A percentile compares a stretch with the other conserved stretches of the same genome.
These are phyloP conservation scores for Aspergillus persii DNA, from an alignment of 2,329 filamentous ascomycete species.

Conservation along the genomic window DNA sequence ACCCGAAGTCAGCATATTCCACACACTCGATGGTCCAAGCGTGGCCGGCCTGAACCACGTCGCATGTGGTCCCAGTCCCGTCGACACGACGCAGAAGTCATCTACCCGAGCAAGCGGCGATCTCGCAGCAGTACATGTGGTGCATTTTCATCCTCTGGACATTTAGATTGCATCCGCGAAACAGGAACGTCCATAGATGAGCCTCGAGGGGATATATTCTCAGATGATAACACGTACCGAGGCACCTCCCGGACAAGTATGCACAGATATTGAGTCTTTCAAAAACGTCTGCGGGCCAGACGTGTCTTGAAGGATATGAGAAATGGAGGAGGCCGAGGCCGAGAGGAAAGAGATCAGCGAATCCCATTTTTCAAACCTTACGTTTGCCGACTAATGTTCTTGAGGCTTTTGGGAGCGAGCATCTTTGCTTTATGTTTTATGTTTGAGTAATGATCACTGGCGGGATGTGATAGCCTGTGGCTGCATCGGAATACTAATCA, in stretches of 20 bases:
- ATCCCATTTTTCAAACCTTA: background rate
- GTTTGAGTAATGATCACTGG: background rate
- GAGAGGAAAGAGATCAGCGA: background rate
- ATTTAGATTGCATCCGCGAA: constrained; percentile 33
- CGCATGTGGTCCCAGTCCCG: constrained; percentile 23
- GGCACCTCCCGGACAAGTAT: constrained; percentile 32
- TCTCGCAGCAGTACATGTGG: constrained; percentile 35
- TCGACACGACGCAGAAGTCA: constrained; percentile 32
- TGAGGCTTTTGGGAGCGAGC: background rate
- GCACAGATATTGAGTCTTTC: constrained; percentile 1
- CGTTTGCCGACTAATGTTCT: background rate
- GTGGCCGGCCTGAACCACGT: constrained; percentile 21
- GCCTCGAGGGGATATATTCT: constrained; percentile 13
- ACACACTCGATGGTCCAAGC: constrained; percentile 22
- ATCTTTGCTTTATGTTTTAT: background rate
- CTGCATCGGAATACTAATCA: background rate
- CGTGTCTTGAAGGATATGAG: background rate
- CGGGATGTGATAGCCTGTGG: background rate
- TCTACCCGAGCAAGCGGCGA: constrained; percentile 36
- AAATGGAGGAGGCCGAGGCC: background rate
- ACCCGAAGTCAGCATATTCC: constrained; percentile 29
- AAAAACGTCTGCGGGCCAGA: constrained; percentile 23
- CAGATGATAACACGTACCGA: constrained; percentile 26
- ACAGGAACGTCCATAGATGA: constrained; percentile 29
- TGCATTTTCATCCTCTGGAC: constrained; percentile 15